Evolutionary conservation across 768 basidiomycete species (phyloP).

Genomic region (Lentinula sp.): DNA sequence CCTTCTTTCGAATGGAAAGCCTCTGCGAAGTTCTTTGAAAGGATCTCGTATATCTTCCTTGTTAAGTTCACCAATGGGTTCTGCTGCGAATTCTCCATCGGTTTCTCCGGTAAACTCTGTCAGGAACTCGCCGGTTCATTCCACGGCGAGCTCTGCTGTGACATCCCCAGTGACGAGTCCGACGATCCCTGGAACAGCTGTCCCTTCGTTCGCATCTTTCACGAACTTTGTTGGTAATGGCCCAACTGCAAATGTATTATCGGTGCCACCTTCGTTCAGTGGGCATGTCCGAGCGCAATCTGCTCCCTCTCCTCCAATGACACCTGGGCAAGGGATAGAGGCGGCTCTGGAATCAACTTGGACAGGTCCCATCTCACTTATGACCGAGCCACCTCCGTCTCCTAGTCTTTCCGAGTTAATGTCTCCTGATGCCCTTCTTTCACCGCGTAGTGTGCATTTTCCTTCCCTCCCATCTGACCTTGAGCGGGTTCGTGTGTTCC

Average conservation of each 20-base stretch:
- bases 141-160: background rate
- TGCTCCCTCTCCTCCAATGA: conserved; percentile 41
- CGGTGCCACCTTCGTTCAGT: background rate
- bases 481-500: conserved; percentile 57
- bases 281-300: conserved; percentile 36
- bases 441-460: conserved; percentile 86
- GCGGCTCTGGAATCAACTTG: background rate
- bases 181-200: background rate
- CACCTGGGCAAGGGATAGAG: conserved; percentile 25
- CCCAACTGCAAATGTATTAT: background rate
- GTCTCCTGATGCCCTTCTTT: conserved; percentile 17
- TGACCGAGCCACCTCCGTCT: conserved; percentile 2
- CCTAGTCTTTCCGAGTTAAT: background rate
- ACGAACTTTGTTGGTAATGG: background rate
- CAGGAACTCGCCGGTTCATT: background rate
- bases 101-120: background rate
- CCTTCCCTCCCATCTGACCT: conserved; percentile 58
- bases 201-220: background rate
- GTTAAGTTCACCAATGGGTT: background rate
- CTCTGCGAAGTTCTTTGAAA: conserved; percentile 85
- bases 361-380: conserved; percentile 1
- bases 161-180: background rate
- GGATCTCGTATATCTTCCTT: conserved; percentile 20
- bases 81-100: background rate
- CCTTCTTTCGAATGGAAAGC: conserved; percentile 71